Base-by-base conservation (phyloP, 2,329 filamentous ascomycete species). In the Aspergillus bombycis region DNA sequence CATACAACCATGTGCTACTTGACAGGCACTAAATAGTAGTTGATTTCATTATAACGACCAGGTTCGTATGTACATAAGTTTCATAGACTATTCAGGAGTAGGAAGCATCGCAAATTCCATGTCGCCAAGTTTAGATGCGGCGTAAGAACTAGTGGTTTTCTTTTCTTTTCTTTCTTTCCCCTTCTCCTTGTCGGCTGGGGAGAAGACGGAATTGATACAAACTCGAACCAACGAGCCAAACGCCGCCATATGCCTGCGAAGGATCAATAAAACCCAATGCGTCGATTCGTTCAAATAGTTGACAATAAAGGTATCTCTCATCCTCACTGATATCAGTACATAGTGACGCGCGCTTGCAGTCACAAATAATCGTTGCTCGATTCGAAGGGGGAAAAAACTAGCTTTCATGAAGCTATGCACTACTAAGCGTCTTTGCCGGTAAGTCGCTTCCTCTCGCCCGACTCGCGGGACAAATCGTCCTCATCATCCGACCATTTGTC, bases 401-500 rank as follows among this genome's bases (percentile, higher is more conserved):
- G 52, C 52, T 55, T 38, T 19, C 2, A 11, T 21, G n/a, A 58
- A 14, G 48, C 21, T 41, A 41, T 10, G 21, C 19, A 0, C 46
- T 32, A 21, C 50, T 64, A 65, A 36, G 53, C 60, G 46, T 75
- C 71, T 70, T 82, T 84, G 32, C 78, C 75, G 23, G 84, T 86
- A 62, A 88, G 77, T 60, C 82, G 81, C 68, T 82, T 77, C 62
- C 78, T 78, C 68, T 85, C 80, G 56, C 78, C 86, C 21, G 84
- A 85, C 67, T 79, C 81, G 52, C 78, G 79, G 60, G 74, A 80
- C 36, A 75, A 80, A 62, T 89, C 87, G 67, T 90, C 88, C 65
- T 85, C 83, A 38, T 85, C 82, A 62, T 92, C 91, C 19, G 90
- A 93, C 83, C 93, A 94, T 74, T 90, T 92, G 74, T 95, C 93